A percentile compares a stretch with the other conserved stretches of the same genome.
Evolutionary conservation across 208 protist species (phyloP).

Genomic region (Trypanosomatidae sp.): DNA sequence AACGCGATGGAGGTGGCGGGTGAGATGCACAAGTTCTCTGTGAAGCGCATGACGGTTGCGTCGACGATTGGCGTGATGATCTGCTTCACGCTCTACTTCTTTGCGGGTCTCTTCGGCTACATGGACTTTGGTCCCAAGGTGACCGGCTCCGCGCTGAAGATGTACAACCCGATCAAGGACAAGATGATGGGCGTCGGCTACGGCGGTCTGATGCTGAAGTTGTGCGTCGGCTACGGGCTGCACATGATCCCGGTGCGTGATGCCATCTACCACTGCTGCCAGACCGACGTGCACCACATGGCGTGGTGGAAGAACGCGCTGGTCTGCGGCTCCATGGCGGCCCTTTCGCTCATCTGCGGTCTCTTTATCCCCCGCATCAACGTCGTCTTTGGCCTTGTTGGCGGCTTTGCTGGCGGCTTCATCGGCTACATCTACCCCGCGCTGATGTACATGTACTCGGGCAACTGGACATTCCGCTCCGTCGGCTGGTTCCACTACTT

Average conservation of each 20-base stretch:
- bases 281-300: slow-evolving; percentile 36
- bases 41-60: slow-evolving; percentile 39
- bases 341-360: slow-evolving; percentile 45
- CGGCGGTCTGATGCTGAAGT: slow-evolving; percentile 61
- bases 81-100: slow-evolving; percentile 58
- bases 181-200: slow-evolving; percentile 52
- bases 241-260: slow-evolving; percentile 69
- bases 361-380: slow-evolving; percentile 71
- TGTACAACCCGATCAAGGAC: slow-evolving; percentile 63
- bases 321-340: slow-evolving; percentile 40
- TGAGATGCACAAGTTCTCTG: slow-evolving; percentile 63
- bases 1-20: slow-evolving; percentile 56
- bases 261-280: slow-evolving; percentile 56
- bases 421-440: slow-evolving; percentile 77
- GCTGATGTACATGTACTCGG: slow-evolving; percentile 68
- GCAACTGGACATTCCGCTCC: slow-evolving; percentile 53
- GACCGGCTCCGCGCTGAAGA: slow-evolving; percentile 45
- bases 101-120: slow-evolving; percentile 66
- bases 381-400: slow-evolving; percentile 69
- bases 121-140: slow-evolving; percentile 55
- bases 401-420: slow-evolving; percentile 60
- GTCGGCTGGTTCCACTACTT: too few species aligned
- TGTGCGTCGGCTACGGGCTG: slow-evolving; percentile 60
- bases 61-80: slow-evolving; percentile 45
- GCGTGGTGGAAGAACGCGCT: slow-evolving; percentile 57